Evolutionary conservation across 2,329 filamentous ascomycete genomes (phyloP).

Genomic region (Aspergillus luchuensis): DNA sequence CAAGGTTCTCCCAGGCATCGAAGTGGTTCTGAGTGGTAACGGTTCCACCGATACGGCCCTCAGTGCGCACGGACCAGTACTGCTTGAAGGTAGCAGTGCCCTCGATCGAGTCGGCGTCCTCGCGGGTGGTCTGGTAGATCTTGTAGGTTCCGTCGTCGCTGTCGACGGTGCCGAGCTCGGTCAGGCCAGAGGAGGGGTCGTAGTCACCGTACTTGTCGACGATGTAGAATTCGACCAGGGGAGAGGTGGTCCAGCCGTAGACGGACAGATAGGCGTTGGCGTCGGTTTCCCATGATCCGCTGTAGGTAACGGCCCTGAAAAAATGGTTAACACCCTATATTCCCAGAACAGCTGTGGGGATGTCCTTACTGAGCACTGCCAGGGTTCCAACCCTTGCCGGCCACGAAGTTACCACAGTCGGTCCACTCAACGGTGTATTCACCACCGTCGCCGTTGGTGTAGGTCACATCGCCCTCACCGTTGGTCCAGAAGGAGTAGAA

Average conservation of each 20-base stretch:
- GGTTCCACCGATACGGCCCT: conserved; percentile 38
- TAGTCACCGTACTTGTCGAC: conserved; percentile 39
- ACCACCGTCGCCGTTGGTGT: conserved; percentile 50
- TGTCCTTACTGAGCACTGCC: conserved; percentile 51
- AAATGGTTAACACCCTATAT: background rate
- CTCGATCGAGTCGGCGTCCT: conserved; percentile 43
- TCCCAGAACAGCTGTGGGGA: accelerated
- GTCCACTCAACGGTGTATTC: conserved; percentile 52
- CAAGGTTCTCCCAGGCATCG: conserved; percentile 37
- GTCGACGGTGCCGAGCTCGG: conserved; percentile 38
- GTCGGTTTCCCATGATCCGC: conserved; percentile 29
- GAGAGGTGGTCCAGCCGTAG: conserved; percentile 47
- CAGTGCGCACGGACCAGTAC: conserved; percentile 46
- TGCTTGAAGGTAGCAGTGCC: conserved; percentile 48
- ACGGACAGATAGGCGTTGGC: conserved; percentile 40
- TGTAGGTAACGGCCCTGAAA: conserved; percentile 31
- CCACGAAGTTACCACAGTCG: conserved; percentile 56
- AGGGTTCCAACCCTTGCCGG: conserved; percentile 61
- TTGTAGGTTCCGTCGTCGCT: conserved; percentile 44
- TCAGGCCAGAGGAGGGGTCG: conserved; percentile 34
- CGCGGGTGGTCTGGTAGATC: conserved; percentile 40
- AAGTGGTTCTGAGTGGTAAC: conserved; percentile 43
- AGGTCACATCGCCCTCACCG: conserved; percentile 47
- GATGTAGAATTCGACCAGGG: conserved; percentile 44
- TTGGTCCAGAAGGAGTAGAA: conserved; percentile 57